A percentile compares a stretch with the other conserved stretches of the same genome.
These are phyloP conservation scores for Sindora glabra DNA, from an alignment of 306 rosid species.

Conservation along the genomic window DNA sequence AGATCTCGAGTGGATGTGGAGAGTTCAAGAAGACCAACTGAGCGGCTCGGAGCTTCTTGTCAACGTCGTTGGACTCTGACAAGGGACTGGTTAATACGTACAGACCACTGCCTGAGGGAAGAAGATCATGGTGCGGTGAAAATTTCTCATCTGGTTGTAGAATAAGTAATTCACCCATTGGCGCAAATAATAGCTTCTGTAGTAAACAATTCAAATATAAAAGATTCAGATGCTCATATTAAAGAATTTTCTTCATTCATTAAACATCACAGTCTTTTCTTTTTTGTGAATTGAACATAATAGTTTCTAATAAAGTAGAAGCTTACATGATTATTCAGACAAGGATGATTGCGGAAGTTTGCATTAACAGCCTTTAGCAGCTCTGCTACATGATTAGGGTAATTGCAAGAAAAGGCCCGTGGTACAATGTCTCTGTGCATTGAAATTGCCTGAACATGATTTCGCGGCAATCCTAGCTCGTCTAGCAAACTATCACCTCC, in stretches of 20 bases:
- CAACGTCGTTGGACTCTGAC: slow-evolving; percentile 33
- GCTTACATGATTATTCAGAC: slow-evolving; percentile 72
- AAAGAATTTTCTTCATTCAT: background rate
- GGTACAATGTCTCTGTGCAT: slow-evolving; percentile 98
- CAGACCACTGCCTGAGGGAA: slow-evolving; percentile 84
- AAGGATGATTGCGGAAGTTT: slow-evolving; percentile 81
- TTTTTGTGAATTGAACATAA: too few species aligned
- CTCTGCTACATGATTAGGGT: slow-evolving; percentile 75
- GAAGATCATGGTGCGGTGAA: slow-evolving; percentile 79
- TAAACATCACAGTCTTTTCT: too few species aligned
- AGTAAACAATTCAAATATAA: background rate
- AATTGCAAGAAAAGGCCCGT: slow-evolving; percentile 90
- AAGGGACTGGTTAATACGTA: slow-evolving; percentile 47
- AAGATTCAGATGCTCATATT: slow-evolving; percentile 8
- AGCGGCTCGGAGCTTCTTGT: slow-evolving; percentile 67
- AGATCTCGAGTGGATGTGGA: slow-evolving; percentile 90
- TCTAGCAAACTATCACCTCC: slow-evolving; percentile 76
- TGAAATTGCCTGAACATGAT: slow-evolving; percentile 68
- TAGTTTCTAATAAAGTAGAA: background rate
- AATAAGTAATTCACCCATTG: slow-evolving; percentile 86
- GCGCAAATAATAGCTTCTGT: slow-evolving; percentile 72
- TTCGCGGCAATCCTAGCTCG: slow-evolving; percentile 63
- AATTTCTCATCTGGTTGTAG: slow-evolving; percentile 87
- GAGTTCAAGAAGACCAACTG: slow-evolving; percentile 63
- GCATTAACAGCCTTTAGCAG: slow-evolving; percentile 79